A percentile compares a stretch with the other conserved stretches of the same genome.
Conservation (phyloP, 768 basidiomycete genomes). For the Termitomyces sp. region DNA sequence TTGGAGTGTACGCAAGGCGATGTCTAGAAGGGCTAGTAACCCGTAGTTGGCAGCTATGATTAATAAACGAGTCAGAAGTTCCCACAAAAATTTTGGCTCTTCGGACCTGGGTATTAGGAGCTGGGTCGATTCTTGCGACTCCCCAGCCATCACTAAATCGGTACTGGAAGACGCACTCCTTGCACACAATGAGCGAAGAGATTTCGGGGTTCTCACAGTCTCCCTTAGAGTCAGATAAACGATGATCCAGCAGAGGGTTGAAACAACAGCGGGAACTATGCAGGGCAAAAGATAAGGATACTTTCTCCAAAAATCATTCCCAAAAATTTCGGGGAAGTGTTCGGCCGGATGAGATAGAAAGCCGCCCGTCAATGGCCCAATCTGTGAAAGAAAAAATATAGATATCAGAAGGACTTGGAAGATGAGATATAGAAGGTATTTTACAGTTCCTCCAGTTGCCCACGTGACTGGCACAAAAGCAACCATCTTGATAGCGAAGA, state of each 20-base stretch:
- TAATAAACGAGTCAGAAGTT: slow-evolving; percentile 52
- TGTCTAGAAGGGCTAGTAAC: slow-evolving; percentile 60
- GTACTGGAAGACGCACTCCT: slow-evolving; percentile 4
- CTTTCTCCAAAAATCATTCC: slow-evolving; percentile 41
- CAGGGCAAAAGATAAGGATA: slow-evolving; percentile 71
- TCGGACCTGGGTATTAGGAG: slow-evolving; percentile 11
- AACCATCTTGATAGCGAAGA: slow-evolving; percentile 39
- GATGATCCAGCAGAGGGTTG: slow-evolving; percentile 50
- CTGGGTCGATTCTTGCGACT: slow-evolving; percentile 10
- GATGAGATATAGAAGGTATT: neutral
- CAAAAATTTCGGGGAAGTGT: slow-evolving; percentile 47
- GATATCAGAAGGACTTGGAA: neutral
- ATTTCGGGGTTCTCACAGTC: slow-evolving; percentile 26
- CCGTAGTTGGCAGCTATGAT: slow-evolving; percentile 65
- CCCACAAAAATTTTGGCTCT: slow-evolving; percentile 41
- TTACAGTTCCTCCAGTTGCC: slow-evolving; percentile 23
- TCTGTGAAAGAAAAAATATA: slow-evolving; percentile 13
- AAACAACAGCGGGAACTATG: slow-evolving; percentile 58
- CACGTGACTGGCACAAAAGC: slow-evolving; percentile 59
- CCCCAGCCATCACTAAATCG: neutral
- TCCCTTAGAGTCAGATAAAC: slow-evolving; percentile 54
- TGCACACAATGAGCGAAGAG: slow-evolving; percentile 21
- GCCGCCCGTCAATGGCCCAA: slow-evolving; percentile 57
- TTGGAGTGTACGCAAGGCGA: slow-evolving; percentile 60
- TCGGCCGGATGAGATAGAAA: slow-evolving; percentile 51